Evolutionary conservation across 768 basidiomycete genomes (phyloP).

Genomic region (Trichaptum fuscoviolaceum): DNA sequence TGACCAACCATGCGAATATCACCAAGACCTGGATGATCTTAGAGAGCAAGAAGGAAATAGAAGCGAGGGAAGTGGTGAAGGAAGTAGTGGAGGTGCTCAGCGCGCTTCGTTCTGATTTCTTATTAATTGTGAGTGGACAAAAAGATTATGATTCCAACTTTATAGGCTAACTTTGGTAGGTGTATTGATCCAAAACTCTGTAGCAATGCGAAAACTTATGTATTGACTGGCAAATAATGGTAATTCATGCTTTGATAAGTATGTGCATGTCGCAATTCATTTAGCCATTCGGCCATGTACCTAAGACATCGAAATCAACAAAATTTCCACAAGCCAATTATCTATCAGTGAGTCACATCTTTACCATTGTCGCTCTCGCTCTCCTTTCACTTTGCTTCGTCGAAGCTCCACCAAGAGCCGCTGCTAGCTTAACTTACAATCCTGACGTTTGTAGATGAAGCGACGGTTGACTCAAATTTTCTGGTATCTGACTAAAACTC

Average conservation of each 20-base stretch:
- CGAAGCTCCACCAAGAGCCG: no score
- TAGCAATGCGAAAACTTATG: not conserved
- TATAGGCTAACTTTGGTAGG: not conserved
- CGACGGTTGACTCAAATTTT: no score
- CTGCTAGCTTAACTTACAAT: no score
- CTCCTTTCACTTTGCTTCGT: no score
- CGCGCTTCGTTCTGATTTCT: not conserved
- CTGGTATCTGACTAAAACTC: no score
- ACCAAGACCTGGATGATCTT: not conserved
- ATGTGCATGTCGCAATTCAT: no score
- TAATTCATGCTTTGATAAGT: slow-evolving; percentile 27
- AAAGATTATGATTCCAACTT: not conserved
- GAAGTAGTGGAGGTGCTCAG: not conserved
- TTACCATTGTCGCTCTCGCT: no score
- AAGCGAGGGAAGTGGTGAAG: not conserved
- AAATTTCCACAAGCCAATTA: no score
- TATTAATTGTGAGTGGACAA: not conserved
- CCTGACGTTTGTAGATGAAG: no score
- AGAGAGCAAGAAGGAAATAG: not conserved
- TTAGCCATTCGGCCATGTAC: no score
- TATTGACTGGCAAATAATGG: slow-evolving; percentile 7
- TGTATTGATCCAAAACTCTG: not conserved
- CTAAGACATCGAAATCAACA: no score
- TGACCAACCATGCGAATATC: slow-evolving; percentile 18
- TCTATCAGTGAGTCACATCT: no score